These are phyloP conservation scores for Ustulina deusta DNA, from an alignment of 2,329 filamentous ascomycete species.

Conservation along the genomic window DNA sequence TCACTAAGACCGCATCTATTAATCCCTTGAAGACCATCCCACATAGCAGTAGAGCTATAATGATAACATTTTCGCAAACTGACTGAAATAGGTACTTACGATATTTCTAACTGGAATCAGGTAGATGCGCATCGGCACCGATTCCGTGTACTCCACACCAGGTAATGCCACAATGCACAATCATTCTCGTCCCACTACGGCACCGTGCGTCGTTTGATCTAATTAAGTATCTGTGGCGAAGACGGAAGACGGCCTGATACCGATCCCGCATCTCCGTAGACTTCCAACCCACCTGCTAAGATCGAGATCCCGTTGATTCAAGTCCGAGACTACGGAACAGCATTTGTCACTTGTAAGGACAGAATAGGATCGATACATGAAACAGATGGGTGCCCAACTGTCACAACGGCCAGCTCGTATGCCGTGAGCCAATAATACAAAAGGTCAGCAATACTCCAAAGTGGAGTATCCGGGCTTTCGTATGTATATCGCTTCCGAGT, in stretches of 20 bases:
- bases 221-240: not conserved
- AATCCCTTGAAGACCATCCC: no score
- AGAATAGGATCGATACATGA: not conserved
- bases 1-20: not conserved
- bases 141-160: no score
- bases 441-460: no score
- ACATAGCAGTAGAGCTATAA: no score
- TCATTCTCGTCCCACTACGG: not conserved
- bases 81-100: no score
- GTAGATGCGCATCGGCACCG: no score
- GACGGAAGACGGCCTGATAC: not conserved
- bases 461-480: no score
- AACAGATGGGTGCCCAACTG: not conserved
- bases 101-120: no score
- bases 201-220: not conserved
- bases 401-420: no score
- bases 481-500: no score
- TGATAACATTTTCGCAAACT: no score
- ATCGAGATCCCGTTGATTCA: not conserved
- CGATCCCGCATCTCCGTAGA: not conserved
- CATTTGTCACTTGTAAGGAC: not conserved
- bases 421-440: no score
- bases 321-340: not conserved
- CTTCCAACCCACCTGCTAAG: not conserved
- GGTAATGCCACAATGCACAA: not conserved